Evolutionary conservation across 2,329 filamentous ascomycete species (phyloP).

Genomic region (Sarocladium strictum): DNA sequence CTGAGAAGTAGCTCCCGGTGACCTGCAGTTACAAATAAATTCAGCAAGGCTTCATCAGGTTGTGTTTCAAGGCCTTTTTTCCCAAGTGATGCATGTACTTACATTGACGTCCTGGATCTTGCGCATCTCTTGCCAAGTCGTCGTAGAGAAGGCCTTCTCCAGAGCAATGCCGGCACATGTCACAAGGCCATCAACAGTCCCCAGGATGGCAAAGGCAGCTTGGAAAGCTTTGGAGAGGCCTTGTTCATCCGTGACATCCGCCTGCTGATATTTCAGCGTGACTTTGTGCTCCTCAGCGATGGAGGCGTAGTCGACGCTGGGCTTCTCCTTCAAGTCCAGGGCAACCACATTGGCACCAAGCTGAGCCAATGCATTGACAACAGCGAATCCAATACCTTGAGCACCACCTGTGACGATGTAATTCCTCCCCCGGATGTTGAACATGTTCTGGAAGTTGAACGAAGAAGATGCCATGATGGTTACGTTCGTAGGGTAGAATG

Average conservation of each 20-base stretch:
- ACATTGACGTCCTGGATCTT: neutral
- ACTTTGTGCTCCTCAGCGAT: neutral
- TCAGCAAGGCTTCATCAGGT: no score
- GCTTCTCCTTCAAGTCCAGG: neutral
- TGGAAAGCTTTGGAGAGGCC: neutral
- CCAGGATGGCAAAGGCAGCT: neutral
- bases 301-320: neutral
- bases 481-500: neutral
- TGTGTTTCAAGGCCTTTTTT: no score
- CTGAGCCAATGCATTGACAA: neutral
- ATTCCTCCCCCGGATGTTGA: neutral
- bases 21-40: no score
- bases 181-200: neutral
- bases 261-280: neutral
- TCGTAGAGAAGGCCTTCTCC: neutral
- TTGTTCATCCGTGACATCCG: neutral
- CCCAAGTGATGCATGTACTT: no score
- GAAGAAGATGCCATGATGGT: neutral
- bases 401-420: neutral
- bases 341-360: neutral
- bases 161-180: neutral
- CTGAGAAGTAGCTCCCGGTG: slow-evolving; percentile 22
- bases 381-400: neutral
- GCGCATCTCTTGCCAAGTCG: neutral
- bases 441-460: neutral